These are phyloP conservation scores for Globisporangium carolinianum DNA, from an alignment of 352 stramenopile genomes.

Conservation along the genomic window DNA sequence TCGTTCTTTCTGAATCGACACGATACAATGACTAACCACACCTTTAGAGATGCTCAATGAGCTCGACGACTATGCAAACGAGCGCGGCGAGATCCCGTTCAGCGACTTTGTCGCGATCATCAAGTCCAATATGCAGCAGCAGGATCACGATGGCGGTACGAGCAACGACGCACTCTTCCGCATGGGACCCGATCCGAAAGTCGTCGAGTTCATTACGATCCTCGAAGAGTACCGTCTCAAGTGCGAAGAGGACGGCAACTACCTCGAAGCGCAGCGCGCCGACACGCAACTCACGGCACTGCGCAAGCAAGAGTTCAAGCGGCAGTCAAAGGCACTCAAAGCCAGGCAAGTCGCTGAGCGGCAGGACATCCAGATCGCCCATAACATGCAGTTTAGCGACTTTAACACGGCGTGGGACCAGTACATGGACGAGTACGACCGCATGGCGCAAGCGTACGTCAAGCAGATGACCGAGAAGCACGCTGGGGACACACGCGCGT, in stretches of 20 bases:
- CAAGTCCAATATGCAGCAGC: slow-evolving; percentile 28
- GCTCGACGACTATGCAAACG: slow-evolving; percentile 47
- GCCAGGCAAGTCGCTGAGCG: slow-evolving; percentile 88
- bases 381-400: slow-evolving; percentile 94
- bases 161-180: slow-evolving; percentile 34
- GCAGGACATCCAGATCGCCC: slow-evolving; percentile 92
- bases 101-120: slow-evolving; percentile 62
- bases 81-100: slow-evolving; percentile 50
- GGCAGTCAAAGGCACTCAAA: slow-evolving; percentile 88
- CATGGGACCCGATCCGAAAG: slow-evolving; percentile 81
- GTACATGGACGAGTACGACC: slow-evolving; percentile 94
- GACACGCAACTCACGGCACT: slow-evolving; percentile 85
- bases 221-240: slow-evolving; percentile 92
- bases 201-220: slow-evolving; percentile 92
- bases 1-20: background rate
- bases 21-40: background rate
- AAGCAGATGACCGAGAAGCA: slow-evolving; percentile 94
- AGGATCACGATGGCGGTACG: slow-evolving; percentile 13
- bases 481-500: slow-evolving; percentile 67
- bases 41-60: slow-evolving; percentile 61
- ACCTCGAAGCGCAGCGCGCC: slow-evolving; percentile 88
- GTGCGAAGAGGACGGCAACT: slow-evolving; percentile 92
- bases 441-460: slow-evolving; percentile 92
- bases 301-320: slow-evolving; percentile 88
- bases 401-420: slow-evolving; percentile 93